phyloP scores from a whole-genome alignment of 2,329 filamentous ascomycete genomes.

The Aspergillus hortae region DNA sequence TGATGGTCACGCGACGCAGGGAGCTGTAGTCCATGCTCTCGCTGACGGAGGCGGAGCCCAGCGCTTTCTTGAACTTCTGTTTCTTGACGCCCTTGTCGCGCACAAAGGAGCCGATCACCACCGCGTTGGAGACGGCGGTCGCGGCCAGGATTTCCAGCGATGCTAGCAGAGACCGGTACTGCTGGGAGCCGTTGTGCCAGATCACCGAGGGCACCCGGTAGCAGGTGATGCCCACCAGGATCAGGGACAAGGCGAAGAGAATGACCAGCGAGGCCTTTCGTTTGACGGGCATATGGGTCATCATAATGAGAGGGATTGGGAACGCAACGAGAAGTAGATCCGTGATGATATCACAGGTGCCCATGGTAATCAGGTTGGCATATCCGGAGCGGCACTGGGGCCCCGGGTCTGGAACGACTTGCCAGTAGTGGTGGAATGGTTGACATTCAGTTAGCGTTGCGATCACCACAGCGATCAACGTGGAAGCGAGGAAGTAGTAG shows the following conservation, averaged over 20 bases:
- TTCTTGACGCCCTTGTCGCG: conserved; percentile 89
- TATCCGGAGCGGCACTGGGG: conserved; percentile 81
- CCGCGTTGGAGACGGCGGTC: conserved; percentile 77
- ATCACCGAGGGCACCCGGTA: conserved; percentile 82
- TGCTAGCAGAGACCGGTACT: conserved; percentile 82
- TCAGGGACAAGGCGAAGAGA: conserved; percentile 80
- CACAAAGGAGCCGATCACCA: conserved; percentile 90
- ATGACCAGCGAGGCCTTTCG: conserved; percentile 75
- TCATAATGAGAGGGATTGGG: conserved; percentile 81
- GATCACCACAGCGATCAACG: conserved; percentile 76
- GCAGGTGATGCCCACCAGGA: conserved; percentile 73
- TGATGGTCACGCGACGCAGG: conserved; percentile 52
- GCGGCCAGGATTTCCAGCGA: conserved; percentile 89
- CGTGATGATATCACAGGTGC: conserved; percentile 81
- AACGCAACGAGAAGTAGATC: conserved; percentile 85
- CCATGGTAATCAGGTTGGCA: conserved; percentile 84
- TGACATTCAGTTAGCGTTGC: conserved; percentile 80
- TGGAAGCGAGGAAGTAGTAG: conserved; percentile 70
- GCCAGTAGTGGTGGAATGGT: conserved; percentile 72
- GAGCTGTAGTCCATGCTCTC: conserved; percentile 44
- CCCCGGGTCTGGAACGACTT: conserved; percentile 80
- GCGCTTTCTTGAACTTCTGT: conserved; percentile 63
- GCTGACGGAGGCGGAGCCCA: conserved; percentile 44
- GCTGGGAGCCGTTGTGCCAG: conserved; percentile 66
- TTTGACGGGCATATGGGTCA: conserved; percentile 70